Base-by-base conservation (phyloP, 176 grass and related monocot genomes). In the Carex scoparia region DNA sequence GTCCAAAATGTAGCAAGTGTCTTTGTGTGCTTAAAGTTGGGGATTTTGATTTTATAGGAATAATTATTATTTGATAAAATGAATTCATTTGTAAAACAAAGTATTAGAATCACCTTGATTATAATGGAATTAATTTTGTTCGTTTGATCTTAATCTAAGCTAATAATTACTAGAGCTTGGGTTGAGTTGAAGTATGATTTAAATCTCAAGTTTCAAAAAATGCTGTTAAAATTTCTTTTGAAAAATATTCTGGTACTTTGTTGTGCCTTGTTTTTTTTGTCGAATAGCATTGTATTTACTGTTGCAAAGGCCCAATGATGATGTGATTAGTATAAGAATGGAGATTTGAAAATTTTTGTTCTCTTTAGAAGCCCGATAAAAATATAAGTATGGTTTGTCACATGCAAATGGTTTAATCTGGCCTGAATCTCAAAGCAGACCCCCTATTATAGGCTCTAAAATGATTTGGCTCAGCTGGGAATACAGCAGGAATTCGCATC, bases 281-380 rank as follows among this genome's bases (percentile, higher is more conserved):
- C 6, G 9, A 61, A 61, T 23, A 18, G 18, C 61, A 63, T 28
- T 70, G 10, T 42, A 70, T 70, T 63, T 42, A 70, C 37, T 44
- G 37, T 70, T 70, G 35, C 67, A 70, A 42, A 9, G 32, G 67
- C 35, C 67, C 67, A 70, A 42, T 70, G 37, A 70, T 70, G 67
- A 42, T 70, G 32, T 16, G 12, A 42, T 37, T 42, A 14, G 67
- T 38, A 70, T 42, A 42, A 70, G 35, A 70, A 70, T 5, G 1
- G 35, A 44, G 35, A 9, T 18, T 15, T 42, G 33, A 42, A 70
- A 70, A 44, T 3, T 38, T 42, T 7, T 42, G 35, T 70, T 70
- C 32, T 70, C 67, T n/a, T n/a, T n/a, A n/a, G n/a, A n/a, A n/a
- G n/a, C n/a, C 67, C 44, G 67, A 70, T 70, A 69, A 15, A 67